Evolutionary conservation across 1,284 basidiomycete species (phyloP), one percentile per base, ranked within the genome.

Genomic region (Cutaneotrichosporon cyanovorans): DNA sequence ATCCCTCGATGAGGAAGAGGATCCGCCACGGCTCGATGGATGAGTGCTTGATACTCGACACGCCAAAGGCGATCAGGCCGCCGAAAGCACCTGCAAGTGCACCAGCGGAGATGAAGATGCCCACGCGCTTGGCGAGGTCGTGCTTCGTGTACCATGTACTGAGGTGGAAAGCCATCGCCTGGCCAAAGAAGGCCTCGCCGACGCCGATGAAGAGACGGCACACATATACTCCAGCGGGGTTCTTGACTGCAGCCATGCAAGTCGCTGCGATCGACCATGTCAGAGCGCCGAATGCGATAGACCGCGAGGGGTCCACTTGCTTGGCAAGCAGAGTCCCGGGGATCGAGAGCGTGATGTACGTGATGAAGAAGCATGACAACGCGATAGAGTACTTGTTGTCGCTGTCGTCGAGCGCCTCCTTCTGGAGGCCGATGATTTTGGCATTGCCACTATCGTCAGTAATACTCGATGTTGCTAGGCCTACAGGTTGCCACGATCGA

Each of bases 401-500:
- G 34, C 38, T 48, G 35, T 52, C 50, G 12, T 59, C 48, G 19
- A 75, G 63, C 0, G 71, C 63, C 2, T 47, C 38, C 35, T 58
- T 51, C 34, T 72, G 46, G 2, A 74, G 60, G n/a, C 69, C 66
- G 40, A 67, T 62, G 2, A 73, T 49, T 19, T 60, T 51, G 3
- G 71, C 71, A 41, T 73, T 73, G 7, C 51, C 65, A 23, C 55
- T 61, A 37, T 5, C 12, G 31, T 38, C 10, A 53, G 31, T 6
- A 40, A 28, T 9, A 3, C 69, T 37, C 72, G 56, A 42, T 73
- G 73, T 25, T 74, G 66, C 53, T 74, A 75, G 5, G 73, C 73
- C 5, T 60, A 58, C 20, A 75, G 58, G 53, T 75, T 28, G 31
- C 36, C 69, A 37, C 73, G 56, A 43, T 74, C 73, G 28, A 75